A percentile compares a stretch with the other conserved stretches of the same genome.
phyloP scores from a whole-genome alignment of 371 early-diverging fungal species.

The Zychaea mexicana region DNA sequence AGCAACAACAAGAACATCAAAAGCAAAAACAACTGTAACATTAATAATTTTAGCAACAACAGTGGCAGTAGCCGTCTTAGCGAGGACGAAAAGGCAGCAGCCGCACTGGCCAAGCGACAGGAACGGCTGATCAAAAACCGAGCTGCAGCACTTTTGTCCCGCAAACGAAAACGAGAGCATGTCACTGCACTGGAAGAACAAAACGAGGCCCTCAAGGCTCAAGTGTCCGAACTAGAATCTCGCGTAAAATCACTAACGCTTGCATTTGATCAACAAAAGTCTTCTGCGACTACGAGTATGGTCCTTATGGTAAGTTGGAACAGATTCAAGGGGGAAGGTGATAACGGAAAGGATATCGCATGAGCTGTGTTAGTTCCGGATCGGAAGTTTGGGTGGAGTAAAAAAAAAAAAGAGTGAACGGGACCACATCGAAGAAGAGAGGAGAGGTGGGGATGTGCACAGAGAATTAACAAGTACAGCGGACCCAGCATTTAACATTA shows the following conservation, averaged over 20 bases:
- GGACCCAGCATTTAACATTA: no score
- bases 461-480: no score
- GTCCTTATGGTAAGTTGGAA: constrained; percentile 7
- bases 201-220: constrained; percentile 58
- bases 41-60: background rate
- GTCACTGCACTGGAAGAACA: constrained; percentile 74
- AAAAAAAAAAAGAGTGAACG: no score
- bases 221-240: constrained; percentile 65
- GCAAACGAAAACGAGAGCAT: constrained; percentile 90
- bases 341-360: background rate
- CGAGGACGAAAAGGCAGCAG: constrained; percentile 9
- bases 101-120: constrained; percentile 70
- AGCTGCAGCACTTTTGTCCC: constrained; percentile 86
- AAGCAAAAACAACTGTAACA: no score
- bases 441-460: no score
- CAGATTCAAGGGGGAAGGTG: background rate
- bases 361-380: no score
- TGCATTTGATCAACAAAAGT: constrained; percentile 35
- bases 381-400: no score
- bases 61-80: background rate
- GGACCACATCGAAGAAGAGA: no score
- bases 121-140: constrained; percentile 90
- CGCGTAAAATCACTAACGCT: constrained; percentile 35
- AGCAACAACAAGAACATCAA: constrained; percentile 12
- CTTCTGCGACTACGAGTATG: constrained; percentile 3